phyloP scores from a whole-genome alignment of 1,284 basidiomycete genomes.

The Pseudozyma tsukubaensis region DNA sequence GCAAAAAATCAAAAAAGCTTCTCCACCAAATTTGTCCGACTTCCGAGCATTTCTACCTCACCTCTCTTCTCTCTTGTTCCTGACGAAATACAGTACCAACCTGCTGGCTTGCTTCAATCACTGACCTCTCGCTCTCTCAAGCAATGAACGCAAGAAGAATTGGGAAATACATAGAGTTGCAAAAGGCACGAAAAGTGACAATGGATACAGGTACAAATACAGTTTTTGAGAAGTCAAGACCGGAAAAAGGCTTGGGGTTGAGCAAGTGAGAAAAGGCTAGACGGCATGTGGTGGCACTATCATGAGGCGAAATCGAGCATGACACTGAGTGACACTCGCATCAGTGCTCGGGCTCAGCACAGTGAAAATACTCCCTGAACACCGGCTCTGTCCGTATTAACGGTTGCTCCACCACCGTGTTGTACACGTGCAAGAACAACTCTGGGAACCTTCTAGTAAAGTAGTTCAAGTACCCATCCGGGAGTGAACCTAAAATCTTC shows the following conservation, averaged over 20 bases:
- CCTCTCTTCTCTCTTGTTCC: not conserved
- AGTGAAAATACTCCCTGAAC: conserved; percentile 58
- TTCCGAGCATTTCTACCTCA: conserved; percentile 8
- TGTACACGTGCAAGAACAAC: conserved; percentile 91
- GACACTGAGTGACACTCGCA: not conserved
- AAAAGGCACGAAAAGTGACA: not conserved
- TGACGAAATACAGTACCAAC: no score
- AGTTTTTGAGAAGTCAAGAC: not conserved
- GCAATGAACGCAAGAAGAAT: no score
- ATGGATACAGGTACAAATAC: conserved; percentile 16
- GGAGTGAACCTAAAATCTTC: conserved; percentile 85
- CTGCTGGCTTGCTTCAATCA: no score
- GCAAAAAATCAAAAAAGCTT: conserved; percentile 10
- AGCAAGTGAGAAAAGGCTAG: not conserved
- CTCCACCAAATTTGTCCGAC: conserved; percentile 9
- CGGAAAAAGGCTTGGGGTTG: not conserved
- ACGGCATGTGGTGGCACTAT: no score
- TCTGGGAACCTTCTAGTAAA: conserved; percentile 91
- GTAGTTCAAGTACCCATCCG: conserved; percentile 89
- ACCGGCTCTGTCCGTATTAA: conserved; percentile 56
- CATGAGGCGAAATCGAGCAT: no score
- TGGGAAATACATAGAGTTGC: conserved; percentile 35
- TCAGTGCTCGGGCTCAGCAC: conserved; percentile 48
- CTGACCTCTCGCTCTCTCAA: no score
- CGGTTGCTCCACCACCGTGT: conserved; percentile 75